A percentile compares a stretch with the other conserved stretches of the same genome.
Evolutionary conservation across 2,329 filamentous ascomycete species (phyloP).

Genomic region (Fusarium transvaalense): DNA sequence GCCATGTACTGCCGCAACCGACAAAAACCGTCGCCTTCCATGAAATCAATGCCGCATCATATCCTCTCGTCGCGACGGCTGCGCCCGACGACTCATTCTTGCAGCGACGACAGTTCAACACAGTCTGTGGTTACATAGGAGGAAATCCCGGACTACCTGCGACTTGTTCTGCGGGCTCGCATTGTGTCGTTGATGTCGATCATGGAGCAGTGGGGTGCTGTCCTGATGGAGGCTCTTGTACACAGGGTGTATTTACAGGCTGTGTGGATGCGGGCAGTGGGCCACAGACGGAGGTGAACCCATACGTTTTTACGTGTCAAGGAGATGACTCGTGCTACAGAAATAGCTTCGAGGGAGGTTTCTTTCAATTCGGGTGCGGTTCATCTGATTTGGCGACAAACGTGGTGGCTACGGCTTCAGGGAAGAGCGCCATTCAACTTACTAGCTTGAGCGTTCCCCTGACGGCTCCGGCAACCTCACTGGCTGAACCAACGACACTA

Average conservation of each 20-base stretch:
- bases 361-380: conserved; percentile 69
- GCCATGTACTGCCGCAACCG: conserved; percentile 57
- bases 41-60: conserved; percentile 57
- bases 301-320: conserved; percentile 69
- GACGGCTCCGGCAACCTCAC: conserved; percentile 55
- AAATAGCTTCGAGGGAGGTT: conserved; percentile 68
- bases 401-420: conserved; percentile 62
- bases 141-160: conserved; percentile 65
- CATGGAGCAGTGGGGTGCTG: conserved; percentile 68
- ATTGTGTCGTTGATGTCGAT: conserved; percentile 67
- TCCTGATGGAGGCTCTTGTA: conserved; percentile 64
- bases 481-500: conserved; percentile 59
- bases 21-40: conserved; percentile 55
- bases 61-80: conserved; percentile 57
- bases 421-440: conserved; percentile 53
- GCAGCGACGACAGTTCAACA: conserved; percentile 62
- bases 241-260: conserved; percentile 67
- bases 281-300: conserved; percentile 64
- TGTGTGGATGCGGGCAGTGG: conserved; percentile 67
- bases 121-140: conserved; percentile 69
- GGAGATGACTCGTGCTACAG: conserved; percentile 66
- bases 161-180: conserved; percentile 68
- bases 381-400: conserved; percentile 61
- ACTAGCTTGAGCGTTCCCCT: conserved; percentile 57
- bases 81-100: conserved; percentile 53